A percentile compares a stretch with the other conserved stretches of the same genome.
phyloP scores from a whole-genome alignment of 1,284 basidiomycete genomes.

The Tilletia caries region DNA sequence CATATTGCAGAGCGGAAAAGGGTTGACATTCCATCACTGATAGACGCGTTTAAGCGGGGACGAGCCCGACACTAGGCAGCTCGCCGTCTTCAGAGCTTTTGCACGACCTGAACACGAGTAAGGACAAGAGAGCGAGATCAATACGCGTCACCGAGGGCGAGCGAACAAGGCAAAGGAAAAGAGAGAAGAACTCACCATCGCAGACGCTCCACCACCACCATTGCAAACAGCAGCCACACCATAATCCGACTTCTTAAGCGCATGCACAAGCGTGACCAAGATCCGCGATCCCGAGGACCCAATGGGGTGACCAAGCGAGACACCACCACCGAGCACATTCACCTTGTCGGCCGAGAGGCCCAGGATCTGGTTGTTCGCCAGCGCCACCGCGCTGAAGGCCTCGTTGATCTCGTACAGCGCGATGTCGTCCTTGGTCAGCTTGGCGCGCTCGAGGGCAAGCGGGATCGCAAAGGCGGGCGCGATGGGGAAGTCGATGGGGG shows the following conservation, averaged over 20 bases:
- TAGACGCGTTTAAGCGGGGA: neutral
- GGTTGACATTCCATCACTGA: neutral
- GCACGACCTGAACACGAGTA: neutral
- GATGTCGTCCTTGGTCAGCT: constrained; percentile 78
- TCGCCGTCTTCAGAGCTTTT: constrained; percentile 3
- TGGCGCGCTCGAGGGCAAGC: constrained; percentile 79
- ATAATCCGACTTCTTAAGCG: constrained; percentile 89
- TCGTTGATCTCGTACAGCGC: constrained; percentile 93
- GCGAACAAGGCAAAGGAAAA: too few species aligned
- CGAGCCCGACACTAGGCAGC: too few species aligned
- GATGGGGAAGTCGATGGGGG: constrained; percentile 93
- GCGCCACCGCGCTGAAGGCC: constrained; percentile 55
- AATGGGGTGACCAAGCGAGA: constrained; percentile 62
- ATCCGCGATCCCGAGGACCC: constrained; percentile 94
- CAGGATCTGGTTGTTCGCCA: constrained; percentile 53
- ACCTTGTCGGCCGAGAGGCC: constrained; percentile 73
- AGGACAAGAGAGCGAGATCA: too few species aligned
- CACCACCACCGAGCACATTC: constrained; percentile 75
- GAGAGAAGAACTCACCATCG: constrained; percentile 17
- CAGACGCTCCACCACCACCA: constrained; percentile 64
- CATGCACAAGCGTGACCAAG: constrained; percentile 87
- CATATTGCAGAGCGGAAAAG: too few species aligned
- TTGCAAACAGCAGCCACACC: constrained; percentile 98
- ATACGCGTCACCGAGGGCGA: too few species aligned
- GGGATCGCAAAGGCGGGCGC: constrained; percentile 91